phyloP scores from a whole-genome alignment of 768 basidiomycete species.

The Suillus weaverae region DNA sequence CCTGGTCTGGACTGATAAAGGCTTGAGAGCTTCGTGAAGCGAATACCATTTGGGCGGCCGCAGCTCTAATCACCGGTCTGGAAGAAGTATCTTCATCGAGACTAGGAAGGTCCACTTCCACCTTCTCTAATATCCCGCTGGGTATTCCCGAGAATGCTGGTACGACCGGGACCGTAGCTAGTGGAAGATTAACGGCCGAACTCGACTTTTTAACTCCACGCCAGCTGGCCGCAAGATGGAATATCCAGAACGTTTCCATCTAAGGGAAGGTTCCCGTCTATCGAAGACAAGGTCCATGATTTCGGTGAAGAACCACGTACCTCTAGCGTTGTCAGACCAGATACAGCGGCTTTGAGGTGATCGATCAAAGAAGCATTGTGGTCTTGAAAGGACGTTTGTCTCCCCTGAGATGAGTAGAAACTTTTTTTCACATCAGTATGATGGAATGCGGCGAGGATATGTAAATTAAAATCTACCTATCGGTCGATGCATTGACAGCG shows the following conservation, averaged over 20 bases:
- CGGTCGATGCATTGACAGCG: conserved; percentile 74
- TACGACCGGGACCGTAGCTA: conserved; percentile 44
- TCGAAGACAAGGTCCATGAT: not conserved
- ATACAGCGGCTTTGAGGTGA: conserved; percentile 47
- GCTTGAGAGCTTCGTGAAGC: conserved; percentile 70
- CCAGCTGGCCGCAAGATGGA: conserved; percentile 79
- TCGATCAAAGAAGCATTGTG: conserved; percentile 65
- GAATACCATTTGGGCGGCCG: conserved; percentile 80
- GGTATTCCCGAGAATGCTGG: conserved; percentile 31
- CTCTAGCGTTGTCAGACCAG: conserved; percentile 68
- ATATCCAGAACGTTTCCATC: conserved; percentile 88
- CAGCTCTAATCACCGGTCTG: conserved; percentile 58
- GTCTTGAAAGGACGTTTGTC: conserved; percentile 79
- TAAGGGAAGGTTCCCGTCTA: conserved; percentile 28
- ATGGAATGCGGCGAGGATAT: not conserved
- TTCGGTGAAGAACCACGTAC: conserved; percentile 34
- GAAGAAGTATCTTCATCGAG: conserved; percentile 6
- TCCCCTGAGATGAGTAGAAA: conserved; percentile 86
- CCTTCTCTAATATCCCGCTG: conserved; percentile 9
- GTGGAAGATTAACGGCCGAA: conserved; percentile 37
- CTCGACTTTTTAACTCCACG: conserved; percentile 31
- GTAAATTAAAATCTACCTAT: conserved; percentile 51
- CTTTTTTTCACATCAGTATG: conserved; percentile 37
- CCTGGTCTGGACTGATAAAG: conserved; percentile 73
- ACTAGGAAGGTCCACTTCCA: not conserved